Conservation (phyloP, 768 basidiomycete species). For the Rhodotorula paludigena region DNA sequence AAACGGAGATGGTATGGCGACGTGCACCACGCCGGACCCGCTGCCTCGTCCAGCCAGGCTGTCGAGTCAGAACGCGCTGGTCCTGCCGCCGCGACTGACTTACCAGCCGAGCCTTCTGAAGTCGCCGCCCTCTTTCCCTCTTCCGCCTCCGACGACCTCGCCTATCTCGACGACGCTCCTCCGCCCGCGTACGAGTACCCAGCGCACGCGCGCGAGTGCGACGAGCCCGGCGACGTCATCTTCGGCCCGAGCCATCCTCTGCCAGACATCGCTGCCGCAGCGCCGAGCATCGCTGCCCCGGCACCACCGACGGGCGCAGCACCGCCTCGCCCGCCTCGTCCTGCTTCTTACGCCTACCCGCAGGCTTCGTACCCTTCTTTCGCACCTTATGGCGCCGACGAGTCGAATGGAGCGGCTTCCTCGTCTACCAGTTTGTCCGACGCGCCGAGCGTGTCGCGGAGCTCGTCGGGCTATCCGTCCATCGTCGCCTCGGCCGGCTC, state of each 20-base stretch:
- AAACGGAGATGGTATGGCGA: not conserved
- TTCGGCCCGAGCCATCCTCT: not conserved
- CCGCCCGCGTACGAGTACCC: slow-evolving; percentile 20
- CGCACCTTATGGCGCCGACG: not conserved
- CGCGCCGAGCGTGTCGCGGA: too few species aligned
- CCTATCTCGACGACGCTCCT: not conserved
- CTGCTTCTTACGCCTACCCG: too few species aligned
- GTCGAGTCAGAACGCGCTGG: not conserved
- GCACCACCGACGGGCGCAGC: not conserved
- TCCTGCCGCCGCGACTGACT: too few species aligned
- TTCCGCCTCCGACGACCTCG: not conserved
- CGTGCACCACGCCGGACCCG: not conserved
- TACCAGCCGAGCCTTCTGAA: too few species aligned
- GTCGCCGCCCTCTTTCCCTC: not conserved
- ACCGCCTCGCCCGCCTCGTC: not conserved
- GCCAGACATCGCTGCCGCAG: not conserved
- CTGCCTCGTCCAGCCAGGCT: not conserved
- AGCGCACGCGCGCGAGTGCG: not conserved
- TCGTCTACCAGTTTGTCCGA: too few species aligned
- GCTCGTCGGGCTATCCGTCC: too few species aligned
- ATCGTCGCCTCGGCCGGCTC: too few species aligned
- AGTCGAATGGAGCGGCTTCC: too few species aligned
- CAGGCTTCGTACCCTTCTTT: not conserved
- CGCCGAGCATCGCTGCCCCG: not conserved
- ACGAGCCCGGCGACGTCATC: slow-evolving; percentile 5